A percentile compares a stretch with the other conserved stretches of the same genome.
Conservation (phyloP, 2,329 filamentous ascomycete genomes). For the Huntiella decipiens region DNA sequence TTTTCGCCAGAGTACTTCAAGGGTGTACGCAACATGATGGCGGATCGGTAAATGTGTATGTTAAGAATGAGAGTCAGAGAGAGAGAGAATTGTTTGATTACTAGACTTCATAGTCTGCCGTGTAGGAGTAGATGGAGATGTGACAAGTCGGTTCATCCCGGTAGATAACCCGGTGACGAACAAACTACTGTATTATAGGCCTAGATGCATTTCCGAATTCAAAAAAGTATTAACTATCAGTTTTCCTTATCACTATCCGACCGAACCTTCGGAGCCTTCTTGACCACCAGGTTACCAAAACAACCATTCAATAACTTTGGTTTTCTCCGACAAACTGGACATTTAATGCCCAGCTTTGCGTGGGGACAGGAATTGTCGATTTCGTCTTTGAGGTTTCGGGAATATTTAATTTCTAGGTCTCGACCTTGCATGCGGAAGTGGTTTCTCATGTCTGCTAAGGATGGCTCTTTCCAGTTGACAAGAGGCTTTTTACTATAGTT, state of each 20-base stretch:
- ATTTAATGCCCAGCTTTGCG: not conserved
- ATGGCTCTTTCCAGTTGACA: not conserved
- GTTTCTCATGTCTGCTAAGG: too few relatives aligned
- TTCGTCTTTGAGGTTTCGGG: not conserved
- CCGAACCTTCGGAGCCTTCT: not conserved
- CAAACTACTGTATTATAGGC: slow-evolving; percentile 6
- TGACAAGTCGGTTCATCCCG: not conserved
- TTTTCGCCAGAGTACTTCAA: slow-evolving; percentile 53
- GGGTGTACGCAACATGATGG: slow-evolving; percentile 65
- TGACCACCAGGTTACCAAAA: not conserved
- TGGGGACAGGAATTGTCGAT: not conserved
- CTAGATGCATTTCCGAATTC: slow-evolving; percentile 6
- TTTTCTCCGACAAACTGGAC: not conserved
- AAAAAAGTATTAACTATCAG: not conserved
- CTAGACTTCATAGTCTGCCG: not conserved
- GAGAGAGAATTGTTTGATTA: not conserved
- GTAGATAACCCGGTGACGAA: slow-evolving; percentile 2
- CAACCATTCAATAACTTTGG: not conserved
- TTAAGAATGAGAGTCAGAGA: not conserved
- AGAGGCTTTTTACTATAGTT: slow-evolving; percentile 1
- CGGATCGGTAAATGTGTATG: slow-evolving; percentile 40
- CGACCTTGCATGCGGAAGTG: too few relatives aligned
- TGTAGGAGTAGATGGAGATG: slow-evolving; percentile 7
- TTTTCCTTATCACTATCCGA: not conserved
- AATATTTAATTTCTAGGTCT: too few relatives aligned